Conservation (phyloP, 768 basidiomycete species). For the Auriscalpium vulgare region DNA sequence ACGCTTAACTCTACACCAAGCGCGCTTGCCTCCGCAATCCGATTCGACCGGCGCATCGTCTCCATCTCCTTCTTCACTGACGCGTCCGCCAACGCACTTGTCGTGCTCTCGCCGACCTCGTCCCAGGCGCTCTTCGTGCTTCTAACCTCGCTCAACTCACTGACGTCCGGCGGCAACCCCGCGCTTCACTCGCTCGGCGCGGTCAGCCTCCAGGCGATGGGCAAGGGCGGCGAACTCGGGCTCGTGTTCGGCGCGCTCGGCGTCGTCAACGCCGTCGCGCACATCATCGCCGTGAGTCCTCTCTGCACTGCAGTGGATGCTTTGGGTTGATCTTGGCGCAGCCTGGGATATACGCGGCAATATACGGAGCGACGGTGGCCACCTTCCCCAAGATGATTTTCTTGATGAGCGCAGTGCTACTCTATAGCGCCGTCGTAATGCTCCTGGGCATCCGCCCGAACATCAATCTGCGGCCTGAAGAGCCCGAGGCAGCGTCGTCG, state of each 20-base stretch:
- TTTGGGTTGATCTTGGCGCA: not conserved
- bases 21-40: slow-evolving; percentile 9
- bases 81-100: slow-evolving; percentile 14
- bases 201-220: slow-evolving; percentile 16
- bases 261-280: slow-evolving; percentile 11
- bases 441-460: slow-evolving; percentile 13
- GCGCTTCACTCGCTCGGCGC: slow-evolving; percentile 16
- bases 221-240: slow-evolving; percentile 13
- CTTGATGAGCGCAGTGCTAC: slow-evolving; percentile 8
- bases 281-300: slow-evolving; percentile 13
- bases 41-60: slow-evolving; percentile 12
- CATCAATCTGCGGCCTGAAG: slow-evolving; percentile 6
- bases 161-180: slow-evolving; percentile 14
- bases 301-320: not conserved
- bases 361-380: slow-evolving; percentile 13
- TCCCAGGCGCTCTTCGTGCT: slow-evolving; percentile 17
- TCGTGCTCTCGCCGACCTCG: slow-evolving; percentile 12
- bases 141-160: slow-evolving; percentile 12
- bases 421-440: slow-evolving; percentile 9
- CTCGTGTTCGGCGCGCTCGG: slow-evolving; percentile 16
- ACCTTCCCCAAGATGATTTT: slow-evolving; percentile 14
- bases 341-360: slow-evolving; percentile 15
- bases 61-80: slow-evolving; percentile 15
- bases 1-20: not conserved
- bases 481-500: not conserved